Base-by-base conservation (phyloP, 805 yeast species). In the Pichia scutulata region DNA sequence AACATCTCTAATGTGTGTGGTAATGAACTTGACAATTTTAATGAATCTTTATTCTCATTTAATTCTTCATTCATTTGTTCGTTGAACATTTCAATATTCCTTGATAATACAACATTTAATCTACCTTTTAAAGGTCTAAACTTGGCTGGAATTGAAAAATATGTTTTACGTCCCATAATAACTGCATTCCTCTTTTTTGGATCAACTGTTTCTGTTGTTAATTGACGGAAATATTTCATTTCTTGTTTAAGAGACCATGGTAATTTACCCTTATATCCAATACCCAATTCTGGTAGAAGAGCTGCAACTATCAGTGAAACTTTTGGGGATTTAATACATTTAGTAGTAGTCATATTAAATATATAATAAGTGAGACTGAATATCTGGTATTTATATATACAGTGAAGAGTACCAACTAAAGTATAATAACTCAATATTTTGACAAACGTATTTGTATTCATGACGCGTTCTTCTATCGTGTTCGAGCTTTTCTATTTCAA, bases 91-190 rank as follows among this genome's bases (percentile, higher is more conserved):
- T 55, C 58, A 19, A 55, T 54, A 18, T 68, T 62, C 45, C 89
- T 68, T 24, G 95, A 84, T 12, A 93, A 68, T 0, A 93, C 80
- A 14, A 89, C 80, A 64, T 93, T 93, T 25, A 80, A 50, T 51
- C 99, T 75, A 45, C 73, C 79, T 3, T 84, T 82, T 43, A 93
- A 72, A 0, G 99, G 99, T 54, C 96, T 73, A 68, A 89, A 93
- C 62, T 76, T 82, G 1, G 67, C 54, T 0, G 99, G 98, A 30
- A 93, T 90, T 8, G 96, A 86, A 30, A 89, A 93, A 96, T 97
- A 93, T 2, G 98, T 92, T 62, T 82, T 86, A 52, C 97, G 76
- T 14, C 99, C 99, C 99, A 93, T 93, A 4, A 93, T 75, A 14
- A 93, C 98, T 0, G 87, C 95, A 62, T 89, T 88, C 39, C 56